phyloP scores from a whole-genome alignment of 1,139 yeast genomes.

The Kodamaea anthophila region DNA sequence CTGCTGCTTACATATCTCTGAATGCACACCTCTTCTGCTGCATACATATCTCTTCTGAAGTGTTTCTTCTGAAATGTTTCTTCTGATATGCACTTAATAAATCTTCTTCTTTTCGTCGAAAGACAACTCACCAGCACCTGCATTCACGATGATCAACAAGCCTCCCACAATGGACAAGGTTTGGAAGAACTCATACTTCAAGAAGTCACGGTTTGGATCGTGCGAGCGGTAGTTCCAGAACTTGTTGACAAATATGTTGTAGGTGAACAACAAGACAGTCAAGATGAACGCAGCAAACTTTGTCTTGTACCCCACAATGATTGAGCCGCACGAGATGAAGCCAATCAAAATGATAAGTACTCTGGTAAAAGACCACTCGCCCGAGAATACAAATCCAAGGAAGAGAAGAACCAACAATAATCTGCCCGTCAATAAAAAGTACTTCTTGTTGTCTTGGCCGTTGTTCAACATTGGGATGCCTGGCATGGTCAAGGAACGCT shows the following conservation, averaged over 20 bases:
- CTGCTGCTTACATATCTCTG: too few relatives aligned
- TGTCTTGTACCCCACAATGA: slow-evolving; percentile 90
- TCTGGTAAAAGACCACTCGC: slow-evolving; percentile 66
- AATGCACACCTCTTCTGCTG: too few relatives aligned
- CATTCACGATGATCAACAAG: slow-evolving; percentile 78
- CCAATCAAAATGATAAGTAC: slow-evolving; percentile 66
- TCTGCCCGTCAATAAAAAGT: slow-evolving; percentile 84
- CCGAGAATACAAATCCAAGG: slow-evolving; percentile 76
- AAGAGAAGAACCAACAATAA: slow-evolving; percentile 79
- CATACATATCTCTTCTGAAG: too few relatives aligned
- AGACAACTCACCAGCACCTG: slow-evolving; percentile 95
- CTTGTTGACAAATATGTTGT: slow-evolving; percentile 77
- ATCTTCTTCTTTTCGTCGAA: slow-evolving; percentile 95
- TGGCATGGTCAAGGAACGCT: slow-evolving; percentile 68
- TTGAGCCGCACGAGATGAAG: slow-evolving; percentile 65
- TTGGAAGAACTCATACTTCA: slow-evolving; percentile 92
- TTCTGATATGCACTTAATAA: slow-evolving; percentile 35
- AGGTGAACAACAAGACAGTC: slow-evolving; percentile 66
- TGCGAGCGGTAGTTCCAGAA: slow-evolving; percentile 75
- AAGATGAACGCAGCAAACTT: slow-evolving; percentile 79
- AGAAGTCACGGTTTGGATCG: slow-evolving; percentile 80
- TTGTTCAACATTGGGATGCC: slow-evolving; percentile 86
- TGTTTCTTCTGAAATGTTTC: too few relatives aligned
- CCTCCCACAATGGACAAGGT: slow-evolving; percentile 95
- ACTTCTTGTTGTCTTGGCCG: slow-evolving; percentile 80